A percentile compares a stretch with the other conserved stretches of the same genome.
Conservation (phyloP, 1,284 basidiomycete species). For the Cryptococcus sp. region DNA sequence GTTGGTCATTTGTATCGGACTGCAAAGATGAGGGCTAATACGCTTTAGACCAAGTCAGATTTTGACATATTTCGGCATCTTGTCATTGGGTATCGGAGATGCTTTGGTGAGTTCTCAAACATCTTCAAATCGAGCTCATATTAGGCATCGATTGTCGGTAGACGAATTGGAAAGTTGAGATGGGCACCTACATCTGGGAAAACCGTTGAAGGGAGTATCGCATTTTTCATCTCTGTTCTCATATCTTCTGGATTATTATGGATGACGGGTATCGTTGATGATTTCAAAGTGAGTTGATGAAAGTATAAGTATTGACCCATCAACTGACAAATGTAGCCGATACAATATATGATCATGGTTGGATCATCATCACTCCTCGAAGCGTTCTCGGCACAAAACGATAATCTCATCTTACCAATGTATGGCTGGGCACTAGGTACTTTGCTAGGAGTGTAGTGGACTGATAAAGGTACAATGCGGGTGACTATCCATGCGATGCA, state of each 20-base stretch:
- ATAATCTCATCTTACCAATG: slow-evolving; percentile 84
- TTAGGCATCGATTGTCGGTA: slow-evolving; percentile 87
- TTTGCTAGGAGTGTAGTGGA: slow-evolving; percentile 30
- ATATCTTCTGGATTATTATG: slow-evolving; percentile 66
- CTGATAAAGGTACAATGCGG: too few species aligned
- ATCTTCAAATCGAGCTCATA: neutral
- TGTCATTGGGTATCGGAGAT: slow-evolving; percentile 89
- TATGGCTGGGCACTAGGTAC: slow-evolving; percentile 66
- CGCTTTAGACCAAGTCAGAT: slow-evolving; percentile 61
- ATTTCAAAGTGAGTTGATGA: slow-evolving; percentile 62
- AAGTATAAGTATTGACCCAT: neutral
- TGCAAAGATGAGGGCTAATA: neutral
- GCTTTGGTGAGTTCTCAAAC: slow-evolving; percentile 62
- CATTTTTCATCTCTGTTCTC: slow-evolving; percentile 72
- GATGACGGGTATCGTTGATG: slow-evolving; percentile 61
- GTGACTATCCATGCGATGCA: too few species aligned
- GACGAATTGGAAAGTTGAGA: slow-evolving; percentile 67
- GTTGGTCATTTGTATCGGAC: slow-evolving; percentile 50
- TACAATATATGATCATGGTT: slow-evolving; percentile 48
- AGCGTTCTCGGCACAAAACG: slow-evolving; percentile 85
- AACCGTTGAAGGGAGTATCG: slow-evolving; percentile 84
- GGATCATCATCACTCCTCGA: slow-evolving; percentile 68
- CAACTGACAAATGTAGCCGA: slow-evolving; percentile 6
- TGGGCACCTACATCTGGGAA: slow-evolving; percentile 83
- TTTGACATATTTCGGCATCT: slow-evolving; percentile 80